Conservation (phyloP, 2,329 filamentous ascomycete genomes). For the Epicoccum sorghinum region DNA sequence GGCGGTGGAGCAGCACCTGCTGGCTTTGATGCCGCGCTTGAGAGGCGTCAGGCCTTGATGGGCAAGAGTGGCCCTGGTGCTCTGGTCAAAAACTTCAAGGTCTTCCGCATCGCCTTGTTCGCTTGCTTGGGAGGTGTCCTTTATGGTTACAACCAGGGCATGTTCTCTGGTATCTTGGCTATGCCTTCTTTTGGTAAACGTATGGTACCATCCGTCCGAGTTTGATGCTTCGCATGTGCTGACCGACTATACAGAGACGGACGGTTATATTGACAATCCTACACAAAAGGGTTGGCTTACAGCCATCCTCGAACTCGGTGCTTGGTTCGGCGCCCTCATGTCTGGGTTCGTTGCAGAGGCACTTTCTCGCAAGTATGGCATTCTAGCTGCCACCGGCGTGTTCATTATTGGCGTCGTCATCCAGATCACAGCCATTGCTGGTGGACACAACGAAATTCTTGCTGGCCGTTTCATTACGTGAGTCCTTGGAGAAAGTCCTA, state of each 20-base stretch:
- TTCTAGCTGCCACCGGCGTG: slow-evolving; percentile 68
- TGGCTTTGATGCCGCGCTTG: slow-evolving; percentile 32
- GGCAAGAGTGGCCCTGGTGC: slow-evolving; percentile 53
- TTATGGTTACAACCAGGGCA: slow-evolving; percentile 78
- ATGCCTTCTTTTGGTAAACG: slow-evolving; percentile 55
- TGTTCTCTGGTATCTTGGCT: slow-evolving; percentile 71
- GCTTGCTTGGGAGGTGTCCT: slow-evolving; percentile 59
- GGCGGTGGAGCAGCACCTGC: slow-evolving; percentile 26
- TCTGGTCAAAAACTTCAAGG: slow-evolving; percentile 59
- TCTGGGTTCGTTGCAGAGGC: slow-evolving; percentile 75
- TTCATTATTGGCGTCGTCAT: slow-evolving; percentile 75
- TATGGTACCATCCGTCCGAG: slow-evolving; percentile 11
- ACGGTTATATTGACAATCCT: slow-evolving; percentile 43
- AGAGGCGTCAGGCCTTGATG: slow-evolving; percentile 32
- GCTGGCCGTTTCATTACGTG: slow-evolving; percentile 73
- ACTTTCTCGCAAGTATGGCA: slow-evolving; percentile 71
- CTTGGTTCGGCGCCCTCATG: slow-evolving; percentile 75
- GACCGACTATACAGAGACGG: slow-evolving; percentile 48
- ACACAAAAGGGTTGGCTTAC: slow-evolving; percentile 57
- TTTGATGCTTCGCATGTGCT: background rate
- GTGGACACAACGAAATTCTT: slow-evolving; percentile 66
- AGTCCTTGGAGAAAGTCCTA: slow-evolving; percentile 16
- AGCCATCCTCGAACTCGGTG: slow-evolving; percentile 75
- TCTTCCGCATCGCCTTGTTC: slow-evolving; percentile 62
- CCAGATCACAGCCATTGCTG: slow-evolving; percentile 66